Evolutionary conservation across 169 alveolate species (phyloP).

Genomic region (Cyclospora cayetanensis): DNA sequence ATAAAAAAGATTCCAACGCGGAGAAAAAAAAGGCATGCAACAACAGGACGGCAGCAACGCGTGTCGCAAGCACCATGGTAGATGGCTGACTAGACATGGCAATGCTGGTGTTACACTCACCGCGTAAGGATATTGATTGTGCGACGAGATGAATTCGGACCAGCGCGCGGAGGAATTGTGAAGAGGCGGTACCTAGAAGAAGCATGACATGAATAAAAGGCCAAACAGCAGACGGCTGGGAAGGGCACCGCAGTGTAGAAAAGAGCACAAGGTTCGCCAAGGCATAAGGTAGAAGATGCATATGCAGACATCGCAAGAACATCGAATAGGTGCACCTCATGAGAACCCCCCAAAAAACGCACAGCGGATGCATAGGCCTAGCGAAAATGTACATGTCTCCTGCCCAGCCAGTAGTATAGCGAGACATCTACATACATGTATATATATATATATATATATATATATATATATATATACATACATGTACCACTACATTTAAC

Average conservation of each 20-base stretch:
- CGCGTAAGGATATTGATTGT: slow-evolving; percentile 63
- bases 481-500: too few species aligned
- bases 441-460: too few species aligned
- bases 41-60: slow-evolving; percentile 17
- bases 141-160: slow-evolving; percentile 9
- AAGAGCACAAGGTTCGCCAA: too few species aligned
- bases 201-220: background rate
- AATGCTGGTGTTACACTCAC: background rate
- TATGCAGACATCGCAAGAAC: too few species aligned
- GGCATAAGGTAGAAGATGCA: too few species aligned
- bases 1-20: too few species aligned
- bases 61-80: background rate
- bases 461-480: background rate
- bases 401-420: background rate
- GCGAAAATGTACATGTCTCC: too few species aligned
- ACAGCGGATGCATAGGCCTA: too few species aligned
- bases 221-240: too few species aligned
- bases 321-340: too few species aligned
- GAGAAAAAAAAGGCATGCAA: background rate
- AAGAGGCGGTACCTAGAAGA: slow-evolving; percentile 83
- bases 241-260: too few species aligned
- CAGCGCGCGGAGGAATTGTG: slow-evolving; percentile 68
- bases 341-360: too few species aligned
- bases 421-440: background rate
- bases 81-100: background rate